Evolutionary conservation across 208 protist genomes (phyloP).

Genomic region (Crithidia acanthocephali): DNA sequence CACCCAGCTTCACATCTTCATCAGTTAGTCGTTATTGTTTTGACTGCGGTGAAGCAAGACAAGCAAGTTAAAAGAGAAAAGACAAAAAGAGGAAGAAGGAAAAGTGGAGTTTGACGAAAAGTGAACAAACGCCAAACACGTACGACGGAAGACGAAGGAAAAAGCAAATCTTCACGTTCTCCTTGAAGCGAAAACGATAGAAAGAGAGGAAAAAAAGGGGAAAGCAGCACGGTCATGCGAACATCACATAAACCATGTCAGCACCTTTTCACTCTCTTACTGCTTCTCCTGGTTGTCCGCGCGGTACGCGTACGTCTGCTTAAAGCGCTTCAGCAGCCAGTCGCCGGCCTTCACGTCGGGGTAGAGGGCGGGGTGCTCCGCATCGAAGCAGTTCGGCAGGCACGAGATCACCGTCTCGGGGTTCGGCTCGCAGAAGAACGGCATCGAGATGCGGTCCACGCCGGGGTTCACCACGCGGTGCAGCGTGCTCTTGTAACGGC

Average conservation of each 20-base stretch:
- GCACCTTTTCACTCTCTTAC: too few relatives aligned
- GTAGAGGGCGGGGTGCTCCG: conserved; percentile 64
- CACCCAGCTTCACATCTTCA: not conserved
- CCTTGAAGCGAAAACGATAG: too few relatives aligned
- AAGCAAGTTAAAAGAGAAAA: not conserved
- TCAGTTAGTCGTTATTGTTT: not conserved
- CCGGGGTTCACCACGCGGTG: conserved; percentile 78
- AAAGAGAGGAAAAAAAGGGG: not conserved
- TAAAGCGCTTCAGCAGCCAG: conserved; percentile 76
- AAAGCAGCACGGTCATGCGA: not conserved
- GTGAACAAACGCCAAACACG: too few relatives aligned
- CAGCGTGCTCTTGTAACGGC: conserved; percentile 67
- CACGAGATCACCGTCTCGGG: conserved; percentile 64
- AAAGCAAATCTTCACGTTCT: too few relatives aligned
- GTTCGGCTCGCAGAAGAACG: conserved; percentile 87
- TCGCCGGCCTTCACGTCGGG: conserved; percentile 54
- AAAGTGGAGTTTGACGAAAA: too few relatives aligned
- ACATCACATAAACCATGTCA: too few relatives aligned
- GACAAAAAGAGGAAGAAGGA: not conserved
- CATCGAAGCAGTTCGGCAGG: conserved; percentile 68
- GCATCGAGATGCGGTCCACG: conserved; percentile 79
- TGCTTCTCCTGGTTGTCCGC: conserved; percentile 1
- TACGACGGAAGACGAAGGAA: too few relatives aligned
- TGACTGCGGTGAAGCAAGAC: not conserved
- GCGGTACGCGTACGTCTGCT: conserved; percentile 74